Evolutionary conservation across 192 early-diverging fungal genomes (phyloP), one percentile per base, ranked within the genome.

Genomic region (Linderina pennispora): DNA sequence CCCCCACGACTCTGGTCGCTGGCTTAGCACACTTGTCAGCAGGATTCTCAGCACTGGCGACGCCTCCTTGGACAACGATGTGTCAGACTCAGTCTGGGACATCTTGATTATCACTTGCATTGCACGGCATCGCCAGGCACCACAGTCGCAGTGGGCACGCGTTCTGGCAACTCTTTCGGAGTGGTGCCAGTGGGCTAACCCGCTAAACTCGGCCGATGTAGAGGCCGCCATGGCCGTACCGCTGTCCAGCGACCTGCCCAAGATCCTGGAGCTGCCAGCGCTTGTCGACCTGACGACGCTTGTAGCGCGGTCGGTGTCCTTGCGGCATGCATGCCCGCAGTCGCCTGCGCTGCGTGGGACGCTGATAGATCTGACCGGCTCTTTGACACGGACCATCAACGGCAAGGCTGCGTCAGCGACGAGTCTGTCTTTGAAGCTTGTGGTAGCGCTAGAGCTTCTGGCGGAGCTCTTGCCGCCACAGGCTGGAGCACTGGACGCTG

Each of bases 161-260:
- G 67, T 63, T 8, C 37, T 64, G 20, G 67, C 61, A 10, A 51
- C 40, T 0, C 18, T 60, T 23, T 26, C 38, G 0, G 47, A 55
- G 36, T 71, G 67, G 67, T 51, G 56, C 31, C 47, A 36, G 28
- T 71, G 67, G 67, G 45, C 61, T 8, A 25, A 35, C 16, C 51
- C 56, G 8, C 40, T 53, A 8, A 36, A 14, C 4, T 14, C 55
- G 0, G 45, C 43, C 15, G 40, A 49, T 20, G 33, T 71, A 5
- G 67, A 71, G 25, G 41, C 61, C 1, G 45, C 33, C 22, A 43
- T 56, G 0, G 61, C 56, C 0, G 49, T 32, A 1, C 40, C 56
- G 13, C 40, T 71, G 40, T 47, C 67, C 0, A 60, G 45, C 4
- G 31, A 40, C 5, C 22, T 66, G 34, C 15, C 40, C 1, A 17